These are phyloP conservation scores for Wickerhamomyces chambardii DNA, from an alignment of 805 yeast species.

Conservation along the genomic window DNA sequence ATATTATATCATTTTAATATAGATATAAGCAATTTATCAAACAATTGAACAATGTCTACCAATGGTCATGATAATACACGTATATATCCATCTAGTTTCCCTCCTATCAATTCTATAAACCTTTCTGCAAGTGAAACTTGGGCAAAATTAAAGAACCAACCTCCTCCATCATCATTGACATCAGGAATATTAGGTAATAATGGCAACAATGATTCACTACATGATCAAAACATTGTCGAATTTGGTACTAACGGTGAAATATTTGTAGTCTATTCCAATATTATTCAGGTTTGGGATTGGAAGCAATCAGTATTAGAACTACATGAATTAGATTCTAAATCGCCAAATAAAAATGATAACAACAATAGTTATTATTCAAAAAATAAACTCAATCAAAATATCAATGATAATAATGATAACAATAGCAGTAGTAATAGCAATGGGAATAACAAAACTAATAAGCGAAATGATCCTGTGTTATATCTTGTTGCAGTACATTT, in stretches of 20 bases:
- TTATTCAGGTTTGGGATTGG: conserved; percentile 34
- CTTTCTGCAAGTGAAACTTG: background rate
- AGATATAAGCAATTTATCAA: no score
- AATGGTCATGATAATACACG: background rate
- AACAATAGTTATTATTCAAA: background rate
- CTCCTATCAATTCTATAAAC: background rate
- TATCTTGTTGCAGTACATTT: conserved; percentile 18
- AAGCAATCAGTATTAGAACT: conserved; percentile 11
- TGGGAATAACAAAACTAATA: no score
- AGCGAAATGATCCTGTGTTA: conserved; percentile 6
- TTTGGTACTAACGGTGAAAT: conserved; percentile 31
- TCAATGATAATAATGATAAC: background rate
- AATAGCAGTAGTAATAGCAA: no score
- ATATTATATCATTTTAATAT: no score
- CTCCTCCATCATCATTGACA: background rate
- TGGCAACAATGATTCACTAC: background rate
- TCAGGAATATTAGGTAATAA: background rate
- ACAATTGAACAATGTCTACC: background rate
- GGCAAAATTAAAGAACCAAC: background rate
- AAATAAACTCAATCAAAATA: background rate
- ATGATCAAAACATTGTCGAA: conserved; percentile 11
- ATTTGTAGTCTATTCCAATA: conserved; percentile 16
- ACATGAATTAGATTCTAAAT: background rate
- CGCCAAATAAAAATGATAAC: background rate
- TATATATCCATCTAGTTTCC: background rate